Evolutionary conservation across 208 protist genomes (phyloP).

Genomic region (Trypanosoma cruzi): DNA sequence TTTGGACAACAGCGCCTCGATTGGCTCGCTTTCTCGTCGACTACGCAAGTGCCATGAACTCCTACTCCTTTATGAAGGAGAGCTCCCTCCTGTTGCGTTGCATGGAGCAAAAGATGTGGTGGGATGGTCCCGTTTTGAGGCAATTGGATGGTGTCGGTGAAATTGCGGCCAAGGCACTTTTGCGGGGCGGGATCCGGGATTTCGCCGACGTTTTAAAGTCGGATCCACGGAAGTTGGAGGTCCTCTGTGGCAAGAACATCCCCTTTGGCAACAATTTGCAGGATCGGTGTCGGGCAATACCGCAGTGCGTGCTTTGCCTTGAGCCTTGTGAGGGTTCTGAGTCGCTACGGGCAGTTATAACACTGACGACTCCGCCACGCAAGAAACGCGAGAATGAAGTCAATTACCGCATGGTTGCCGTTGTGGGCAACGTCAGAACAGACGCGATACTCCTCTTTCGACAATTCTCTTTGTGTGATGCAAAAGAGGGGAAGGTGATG

Average conservation of each 20-base stretch:
- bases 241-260: slow-evolving; percentile 59
- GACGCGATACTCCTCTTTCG: slow-evolving; percentile 40
- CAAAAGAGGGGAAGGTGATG: slow-evolving; percentile 1
- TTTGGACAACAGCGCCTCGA: slow-evolving; percentile 71
- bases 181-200: slow-evolving; percentile 41
- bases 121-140: slow-evolving; percentile 58
- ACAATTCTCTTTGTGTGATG: slow-evolving; percentile 1
- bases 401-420: slow-evolving; percentile 23
- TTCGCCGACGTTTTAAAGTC: slow-evolving; percentile 40
- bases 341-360: not conserved
- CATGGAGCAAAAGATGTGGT: slow-evolving; percentile 83
- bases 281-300: slow-evolving; percentile 31
- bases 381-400: not conserved
- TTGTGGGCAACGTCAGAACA: slow-evolving; percentile 34
- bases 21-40: slow-evolving; percentile 69
- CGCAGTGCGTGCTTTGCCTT: slow-evolving; percentile 21
- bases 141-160: slow-evolving; percentile 79
- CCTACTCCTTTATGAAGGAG: slow-evolving; percentile 51
- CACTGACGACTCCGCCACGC: not conserved
- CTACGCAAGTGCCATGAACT: slow-evolving; percentile 43
- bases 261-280: slow-evolving; percentile 75
- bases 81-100: slow-evolving; percentile 56
- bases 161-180: slow-evolving; percentile 44
- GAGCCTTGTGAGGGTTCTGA: slow-evolving; percentile 1
- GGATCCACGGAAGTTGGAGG: slow-evolving; percentile 65